Conservation (phyloP, 129 eudicot genomes). For the Solidago caesia region DNA sequence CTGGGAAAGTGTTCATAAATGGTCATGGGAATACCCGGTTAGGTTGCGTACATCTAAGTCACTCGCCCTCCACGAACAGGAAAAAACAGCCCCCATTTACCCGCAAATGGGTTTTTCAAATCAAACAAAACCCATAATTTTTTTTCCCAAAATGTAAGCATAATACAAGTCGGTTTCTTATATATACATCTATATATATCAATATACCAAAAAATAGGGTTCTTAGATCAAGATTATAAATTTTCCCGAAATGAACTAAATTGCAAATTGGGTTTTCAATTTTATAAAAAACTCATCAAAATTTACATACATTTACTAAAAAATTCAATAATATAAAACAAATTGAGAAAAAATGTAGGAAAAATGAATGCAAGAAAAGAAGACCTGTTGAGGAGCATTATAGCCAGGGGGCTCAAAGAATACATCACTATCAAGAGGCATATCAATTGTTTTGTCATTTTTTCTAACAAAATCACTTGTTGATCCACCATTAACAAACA, state of each 20-base stretch:
- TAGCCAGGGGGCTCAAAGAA: conserved; percentile 69
- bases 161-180: neutral
- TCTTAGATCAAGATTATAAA: neutral
- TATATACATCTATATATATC: neutral
- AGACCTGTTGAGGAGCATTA: conserved; percentile 95
- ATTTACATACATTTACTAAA: neutral
- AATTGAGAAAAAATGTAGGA: neutral
- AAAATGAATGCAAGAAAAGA: conserved; percentile 14
- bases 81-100: no score
- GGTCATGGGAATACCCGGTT: no score
- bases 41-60: no score
- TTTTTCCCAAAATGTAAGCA: neutral
- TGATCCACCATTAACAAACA: conserved; percentile 50
- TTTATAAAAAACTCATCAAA: conserved; percentile 10
- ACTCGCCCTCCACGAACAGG: no score
- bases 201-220: no score
- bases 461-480: conserved; percentile 66
- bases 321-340: neutral
- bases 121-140: neutral
- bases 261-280: neutral
- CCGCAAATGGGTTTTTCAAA: neutral
- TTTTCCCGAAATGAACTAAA: neutral
- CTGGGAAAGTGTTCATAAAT: no score
- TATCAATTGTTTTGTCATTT: conserved; percentile 49
- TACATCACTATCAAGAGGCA: conserved; percentile 80